phyloP scores from a whole-genome alignment of 2,329 filamentous ascomycete species.

The Trichoderma oligosporum region DNA sequence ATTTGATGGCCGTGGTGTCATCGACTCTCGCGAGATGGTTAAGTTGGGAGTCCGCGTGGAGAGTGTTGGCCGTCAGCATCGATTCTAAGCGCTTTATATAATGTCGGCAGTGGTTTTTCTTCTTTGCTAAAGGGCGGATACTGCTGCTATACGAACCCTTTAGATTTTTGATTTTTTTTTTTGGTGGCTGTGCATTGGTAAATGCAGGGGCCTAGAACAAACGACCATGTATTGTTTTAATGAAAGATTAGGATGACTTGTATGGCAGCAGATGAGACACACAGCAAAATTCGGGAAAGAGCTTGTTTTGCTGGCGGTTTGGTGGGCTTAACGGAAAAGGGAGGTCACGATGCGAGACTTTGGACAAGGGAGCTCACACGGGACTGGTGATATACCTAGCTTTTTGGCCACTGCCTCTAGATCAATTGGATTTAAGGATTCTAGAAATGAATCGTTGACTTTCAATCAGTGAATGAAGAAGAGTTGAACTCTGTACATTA shows the following conservation, averaged over 20 bases:
- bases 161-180: conserved; percentile 12
- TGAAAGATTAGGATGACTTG: conserved; percentile 29
- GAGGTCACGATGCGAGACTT: neutral
- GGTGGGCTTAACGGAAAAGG: neutral
- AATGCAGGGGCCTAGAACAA: conserved; percentile 16
- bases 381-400: neutral
- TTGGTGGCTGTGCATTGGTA: conserved; percentile 16
- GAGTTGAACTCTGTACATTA: neutral
- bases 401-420: conserved; percentile 1
- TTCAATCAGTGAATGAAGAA: neutral
- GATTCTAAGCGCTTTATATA: conserved; percentile 31
- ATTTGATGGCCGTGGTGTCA: conserved; percentile 54
- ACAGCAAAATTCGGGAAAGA: conserved; percentile 18
- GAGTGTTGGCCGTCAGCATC: conserved; percentile 49
- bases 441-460: conserved; percentile 1
- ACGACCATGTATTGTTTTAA: conserved; percentile 29
- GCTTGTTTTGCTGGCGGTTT: conserved; percentile 5
- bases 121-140: neutral
- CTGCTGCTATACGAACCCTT: conserved; percentile 19
- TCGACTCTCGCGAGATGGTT: conserved; percentile 46
- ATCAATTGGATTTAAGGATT: conserved; percentile 10
- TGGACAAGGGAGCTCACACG: neutral
- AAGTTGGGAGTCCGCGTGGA: conserved; percentile 51
- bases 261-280: conserved; percentile 28
- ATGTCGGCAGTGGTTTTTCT: neutral